Conservation (phyloP, 495 filamentous ascomycete genomes). For the Penicillium tannophilum region DNA sequence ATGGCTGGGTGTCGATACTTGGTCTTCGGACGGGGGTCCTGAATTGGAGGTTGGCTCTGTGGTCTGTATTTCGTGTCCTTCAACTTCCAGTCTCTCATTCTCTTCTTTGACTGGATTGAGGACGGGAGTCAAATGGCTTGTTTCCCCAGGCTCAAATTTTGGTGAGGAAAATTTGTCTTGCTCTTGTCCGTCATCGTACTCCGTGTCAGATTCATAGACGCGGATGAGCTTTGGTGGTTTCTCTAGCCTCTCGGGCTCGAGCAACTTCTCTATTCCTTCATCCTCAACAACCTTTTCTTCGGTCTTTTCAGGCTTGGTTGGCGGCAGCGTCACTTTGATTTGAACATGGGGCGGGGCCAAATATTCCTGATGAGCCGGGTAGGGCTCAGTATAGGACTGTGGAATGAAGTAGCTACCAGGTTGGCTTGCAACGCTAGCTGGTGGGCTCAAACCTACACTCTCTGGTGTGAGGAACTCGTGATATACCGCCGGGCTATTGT, state of each 20-base stretch:
- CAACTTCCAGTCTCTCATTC: neutral
- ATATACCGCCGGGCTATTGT: neutral
- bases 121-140: neutral
- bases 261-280: neutral
- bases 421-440: neutral
- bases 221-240: constrained; percentile 14
- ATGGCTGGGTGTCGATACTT: neutral
- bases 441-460: neutral
- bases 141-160: neutral
- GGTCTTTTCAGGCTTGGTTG: neutral
- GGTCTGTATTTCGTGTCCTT: neutral
- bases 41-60: neutral
- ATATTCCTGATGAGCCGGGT: neutral
- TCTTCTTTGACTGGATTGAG: constrained; percentile 1
- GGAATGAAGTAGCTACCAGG: neutral
- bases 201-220: constrained; percentile 4
- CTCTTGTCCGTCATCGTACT: constrained; percentile 1
- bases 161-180: neutral
- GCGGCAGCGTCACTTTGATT: neutral
- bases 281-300: neutral
- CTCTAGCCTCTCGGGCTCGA: constrained; percentile 6
- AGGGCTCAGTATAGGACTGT: neutral
- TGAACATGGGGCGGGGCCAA: neutral
- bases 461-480: neutral
- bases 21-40: neutral